These are phyloP conservation scores for Ophiostoma ulmi DNA, from an alignment of 2,329 filamentous ascomycete species.

Conservation along the genomic window DNA sequence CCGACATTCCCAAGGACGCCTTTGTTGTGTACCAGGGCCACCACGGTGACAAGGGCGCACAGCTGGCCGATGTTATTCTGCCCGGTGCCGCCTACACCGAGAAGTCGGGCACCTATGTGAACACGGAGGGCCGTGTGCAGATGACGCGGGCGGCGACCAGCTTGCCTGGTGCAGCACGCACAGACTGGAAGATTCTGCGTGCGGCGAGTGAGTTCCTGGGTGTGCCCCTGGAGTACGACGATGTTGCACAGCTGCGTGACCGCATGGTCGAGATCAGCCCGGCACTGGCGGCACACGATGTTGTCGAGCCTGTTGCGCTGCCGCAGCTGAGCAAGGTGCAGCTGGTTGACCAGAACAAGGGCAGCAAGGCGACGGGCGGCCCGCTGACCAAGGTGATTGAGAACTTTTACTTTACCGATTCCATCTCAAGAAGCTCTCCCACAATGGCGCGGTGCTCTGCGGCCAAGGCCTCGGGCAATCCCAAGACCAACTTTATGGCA, in stretches of 20 bases:
- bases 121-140: conserved; percentile 95
- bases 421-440: conserved; percentile 92
- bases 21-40: conserved; percentile 98
- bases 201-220: conserved; percentile 88
- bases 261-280: conserved; percentile 95
- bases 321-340: conserved; percentile 82
- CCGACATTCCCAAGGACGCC: conserved; percentile 88
- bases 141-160: conserved; percentile 86
- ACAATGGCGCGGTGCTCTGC: conserved; percentile 98
- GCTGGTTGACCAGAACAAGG: conserved; percentile 94
- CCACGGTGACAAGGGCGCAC: conserved; percentile 88
- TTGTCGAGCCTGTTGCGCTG: conserved; percentile 76
- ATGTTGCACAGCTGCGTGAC: conserved; percentile 81
- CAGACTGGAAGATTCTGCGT: conserved; percentile 98
- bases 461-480: conserved; percentile 77
- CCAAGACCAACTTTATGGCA: conserved; percentile 74
- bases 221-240: conserved; percentile 82
- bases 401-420: conserved; percentile 98
- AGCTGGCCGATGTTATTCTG: conserved; percentile 88
- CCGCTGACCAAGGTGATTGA: conserved; percentile 81
- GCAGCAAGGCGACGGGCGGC: conserved; percentile 62
- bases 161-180: conserved; percentile 80
- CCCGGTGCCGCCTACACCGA: conserved; percentile 95
- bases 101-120: conserved; percentile 93
- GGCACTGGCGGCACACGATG: conserved; percentile 80